Base-by-base conservation (phyloP, 139 green algal genomes). In the Astrephomene gubernaculifera region DNA sequence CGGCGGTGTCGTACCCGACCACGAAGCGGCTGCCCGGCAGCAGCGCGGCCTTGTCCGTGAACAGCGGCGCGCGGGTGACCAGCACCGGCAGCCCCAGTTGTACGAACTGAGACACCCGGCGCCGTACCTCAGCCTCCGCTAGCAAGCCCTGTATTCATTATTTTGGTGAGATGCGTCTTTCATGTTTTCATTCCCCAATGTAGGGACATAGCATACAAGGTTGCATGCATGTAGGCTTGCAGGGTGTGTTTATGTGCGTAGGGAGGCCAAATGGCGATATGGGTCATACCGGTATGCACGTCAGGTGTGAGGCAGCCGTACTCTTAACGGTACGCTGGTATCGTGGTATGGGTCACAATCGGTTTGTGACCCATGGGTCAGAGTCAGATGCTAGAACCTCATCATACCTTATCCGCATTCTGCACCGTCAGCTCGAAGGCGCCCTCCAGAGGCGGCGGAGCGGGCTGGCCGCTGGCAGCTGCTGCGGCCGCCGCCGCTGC, bases 361-460 rank as follows among this genome's bases (percentile, higher is more conserved):
- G 22, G 6, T 17, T n/a, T n/a, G 57, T 10, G 63, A 4, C n/a
- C n/a, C n/a, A n/a, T n/a, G n/a, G 63, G 29, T 41, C n/a, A n/a
- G n/a, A 39, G 63, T 70, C n/a, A 24, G n/a, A 21, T 39, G 57
- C 14, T 65, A 24, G 29, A 17, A 65, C 6, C 57, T 17, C 19
- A 9, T 65, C 86, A 0, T 35, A 90, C 90, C 92, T 99, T 99
- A 90, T 99, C 97, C 12, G 96, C 92, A 79, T 99, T 98, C 67
- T 91, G 83, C 17, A 97, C 90, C 22, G 95, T 93, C 72, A 99
- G 91, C 90, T 99, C 97, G 63, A 94, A 96, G 71, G 79, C 82
- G 36, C 71, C 88, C 53, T 94, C 91, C 68, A 67, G 35, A 0
- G 33, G 39, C 43, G 41, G 9, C 21, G n/a, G 27, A n/a, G 4